Percentiles rank a stretch among this genome's conserved stretches.
These are phyloP conservation scores for Pisolithus thermaeus DNA, from an alignment of 1,284 basidiomycete species.

Conservation along the genomic window DNA sequence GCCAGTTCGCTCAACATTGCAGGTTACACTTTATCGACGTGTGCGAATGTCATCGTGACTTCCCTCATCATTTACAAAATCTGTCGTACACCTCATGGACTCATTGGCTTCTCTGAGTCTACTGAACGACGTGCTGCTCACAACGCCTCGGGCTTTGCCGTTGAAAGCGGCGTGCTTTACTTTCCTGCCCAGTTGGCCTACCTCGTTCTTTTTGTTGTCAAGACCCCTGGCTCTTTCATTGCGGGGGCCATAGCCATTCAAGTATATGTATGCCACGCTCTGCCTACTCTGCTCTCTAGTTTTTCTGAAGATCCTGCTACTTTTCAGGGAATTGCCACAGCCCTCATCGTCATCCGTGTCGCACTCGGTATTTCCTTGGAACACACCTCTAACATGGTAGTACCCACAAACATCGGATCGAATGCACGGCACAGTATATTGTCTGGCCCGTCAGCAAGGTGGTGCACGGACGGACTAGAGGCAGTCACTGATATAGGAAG, in stretches of 20 bases:
- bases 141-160: constrained; percentile 28
- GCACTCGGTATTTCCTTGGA: constrained; percentile 27
- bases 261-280: constrained; percentile 30
- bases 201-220: constrained; percentile 31
- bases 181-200: constrained; percentile 36
- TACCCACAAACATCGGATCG: constrained; percentile 23
- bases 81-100: constrained; percentile 21
- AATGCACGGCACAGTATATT: constrained; percentile 7
- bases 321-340: constrained; percentile 25
- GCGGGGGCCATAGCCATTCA: constrained; percentile 33
- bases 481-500: constrained; percentile 15
- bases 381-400: constrained; percentile 8
- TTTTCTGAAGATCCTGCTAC: not conserved
- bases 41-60: constrained; percentile 35
- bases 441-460: constrained; percentile 12
- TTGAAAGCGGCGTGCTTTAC: constrained; percentile 38
- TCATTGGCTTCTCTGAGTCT: constrained; percentile 3
- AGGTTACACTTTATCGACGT: constrained; percentile 31
- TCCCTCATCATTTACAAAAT: constrained; percentile 35
- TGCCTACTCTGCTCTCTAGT: not conserved
- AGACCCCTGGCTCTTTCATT: constrained; percentile 30
- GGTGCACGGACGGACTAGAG: constrained; percentile 14
- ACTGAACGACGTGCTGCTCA: constrained; percentile 10
- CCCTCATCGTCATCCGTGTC: constrained; percentile 29
- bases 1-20: constrained; percentile 29